A percentile compares a stretch with the other conserved stretches of the same genome.
Evolutionary conservation across 2,329 filamentous ascomycete species (phyloP).

Genomic region (Neofusicoccum sp.): DNA sequence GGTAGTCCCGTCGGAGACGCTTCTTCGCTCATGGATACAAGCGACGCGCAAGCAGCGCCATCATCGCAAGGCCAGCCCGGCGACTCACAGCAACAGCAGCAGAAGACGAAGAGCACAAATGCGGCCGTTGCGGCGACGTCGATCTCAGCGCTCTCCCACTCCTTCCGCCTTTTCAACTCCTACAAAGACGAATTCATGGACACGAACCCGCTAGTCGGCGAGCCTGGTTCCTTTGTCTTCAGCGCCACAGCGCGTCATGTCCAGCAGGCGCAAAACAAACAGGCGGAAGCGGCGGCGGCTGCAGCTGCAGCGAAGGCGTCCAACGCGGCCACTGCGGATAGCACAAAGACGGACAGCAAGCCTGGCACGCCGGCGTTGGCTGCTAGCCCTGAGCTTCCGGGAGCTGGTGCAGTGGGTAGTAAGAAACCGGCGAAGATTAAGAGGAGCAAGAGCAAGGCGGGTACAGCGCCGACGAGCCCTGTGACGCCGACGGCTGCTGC

Average conservation of each 20-base stretch:
- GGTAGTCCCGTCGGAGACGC: slow-evolving; percentile 31
- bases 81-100: neutral
- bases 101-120: slow-evolving; percentile 5
- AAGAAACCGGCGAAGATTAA: slow-evolving; percentile 32
- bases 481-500: neutral
- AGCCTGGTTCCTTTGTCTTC: slow-evolving; percentile 62
- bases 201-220: slow-evolving; percentile 61
- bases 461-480: slow-evolving; percentile 35
- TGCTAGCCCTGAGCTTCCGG: neutral
- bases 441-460: slow-evolving; percentile 39
- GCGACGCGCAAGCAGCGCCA: slow-evolving; percentile 20
- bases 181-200: slow-evolving; percentile 64
- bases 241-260: slow-evolving; percentile 44
- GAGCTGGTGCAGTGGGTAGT: neutral
- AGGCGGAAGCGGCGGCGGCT: slow-evolving; percentile 28
- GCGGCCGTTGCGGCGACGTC: slow-evolving; percentile 27
- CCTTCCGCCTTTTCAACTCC: slow-evolving; percentile 50
- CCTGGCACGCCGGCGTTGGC: slow-evolving; percentile 1
- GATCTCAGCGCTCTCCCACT: slow-evolving; percentile 36
- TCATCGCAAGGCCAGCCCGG: slow-evolving; percentile 14
- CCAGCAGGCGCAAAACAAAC: slow-evolving; percentile 37
- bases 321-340: slow-evolving; percentile 21
- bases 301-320: slow-evolving; percentile 33
- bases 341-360: slow-evolving; percentile 4
- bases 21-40: slow-evolving; percentile 21